Evolutionary conservation across 2,329 filamentous ascomycete species (phyloP).

Genomic region (Xylaria sp.): DNA sequence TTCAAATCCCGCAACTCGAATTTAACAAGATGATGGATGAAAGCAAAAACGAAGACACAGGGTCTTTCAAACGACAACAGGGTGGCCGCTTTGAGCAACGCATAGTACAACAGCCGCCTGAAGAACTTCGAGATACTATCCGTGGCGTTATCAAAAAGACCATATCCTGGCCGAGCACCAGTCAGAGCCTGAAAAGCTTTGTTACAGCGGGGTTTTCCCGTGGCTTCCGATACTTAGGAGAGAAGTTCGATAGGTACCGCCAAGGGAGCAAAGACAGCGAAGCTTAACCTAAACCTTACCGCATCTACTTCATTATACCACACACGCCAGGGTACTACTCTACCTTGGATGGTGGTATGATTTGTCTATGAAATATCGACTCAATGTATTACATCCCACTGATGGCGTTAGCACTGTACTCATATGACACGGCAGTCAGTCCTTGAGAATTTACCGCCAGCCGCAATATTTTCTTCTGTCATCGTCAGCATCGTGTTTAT

Average conservation of each 20-base stretch:
- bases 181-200: constrained; percentile 85
- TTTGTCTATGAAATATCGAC: not conserved
- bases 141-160: constrained; percentile 84
- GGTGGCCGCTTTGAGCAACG: constrained; percentile 87
- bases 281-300: constrained; percentile 34
- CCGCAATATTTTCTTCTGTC: constrained; percentile 19
- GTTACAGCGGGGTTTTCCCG: constrained; percentile 79
- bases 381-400: constrained; percentile 29
- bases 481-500: not conserved
- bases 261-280: constrained; percentile 53
- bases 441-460: not conserved
- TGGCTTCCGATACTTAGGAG: constrained; percentile 79
- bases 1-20: constrained; percentile 82
- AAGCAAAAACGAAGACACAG: constrained; percentile 75
- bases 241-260: constrained; percentile 78
- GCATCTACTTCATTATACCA: not conserved
- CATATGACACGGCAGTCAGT: not conserved
- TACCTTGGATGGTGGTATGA: not conserved
- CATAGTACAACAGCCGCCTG: constrained; percentile 76
- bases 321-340: not conserved
- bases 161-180: constrained; percentile 89
- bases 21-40: constrained; percentile 86
- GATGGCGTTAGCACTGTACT: constrained; percentile 15
- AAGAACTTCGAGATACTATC: constrained; percentile 76
- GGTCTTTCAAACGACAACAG: constrained; percentile 75